A percentile compares a stretch with the other conserved stretches of the same genome.
These are phyloP conservation scores for Geotrichum siamense DNA, from an alignment of 1,139 yeast species.

Conservation along the genomic window DNA sequence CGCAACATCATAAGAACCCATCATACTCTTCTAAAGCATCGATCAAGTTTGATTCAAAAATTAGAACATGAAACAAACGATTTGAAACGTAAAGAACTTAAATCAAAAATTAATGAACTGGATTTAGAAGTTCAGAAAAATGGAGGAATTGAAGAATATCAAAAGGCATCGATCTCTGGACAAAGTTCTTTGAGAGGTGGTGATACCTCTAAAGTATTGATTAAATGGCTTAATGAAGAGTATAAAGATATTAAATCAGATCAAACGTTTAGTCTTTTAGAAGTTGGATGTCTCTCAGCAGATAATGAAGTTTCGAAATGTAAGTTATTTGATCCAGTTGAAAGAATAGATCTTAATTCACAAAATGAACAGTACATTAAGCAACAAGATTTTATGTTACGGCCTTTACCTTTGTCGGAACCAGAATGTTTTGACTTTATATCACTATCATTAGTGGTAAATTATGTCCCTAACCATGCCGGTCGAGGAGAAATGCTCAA, in stretches of 20 bases:
- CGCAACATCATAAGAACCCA: constrained; percentile 33
- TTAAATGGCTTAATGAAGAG: constrained; percentile 53
- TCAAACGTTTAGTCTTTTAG: constrained; percentile 45
- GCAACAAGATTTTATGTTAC: constrained; percentile 77
- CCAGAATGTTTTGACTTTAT: constrained; percentile 49
- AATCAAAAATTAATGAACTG: constrained; percentile 77
- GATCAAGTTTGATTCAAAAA: constrained; percentile 23
- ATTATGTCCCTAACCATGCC: constrained; percentile 70
- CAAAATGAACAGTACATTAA: constrained; percentile 57
- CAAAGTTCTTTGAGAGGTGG: constrained; percentile 77
- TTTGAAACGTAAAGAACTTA: constrained; percentile 38
- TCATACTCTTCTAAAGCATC: constrained; percentile 32
- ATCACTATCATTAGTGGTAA: constrained; percentile 79
- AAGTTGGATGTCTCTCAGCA: constrained; percentile 74
- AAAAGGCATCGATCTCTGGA: constrained; percentile 81
- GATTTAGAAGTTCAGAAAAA: constrained; percentile 17
- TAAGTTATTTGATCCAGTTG: constrained; percentile 35
- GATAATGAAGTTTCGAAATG: constrained; percentile 58
- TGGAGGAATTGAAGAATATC: constrained; percentile 56
- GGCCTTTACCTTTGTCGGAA: constrained; percentile 54
- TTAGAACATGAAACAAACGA: constrained; percentile 4
- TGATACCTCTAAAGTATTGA: constrained; percentile 71
- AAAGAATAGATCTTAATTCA: constrained; percentile 72
- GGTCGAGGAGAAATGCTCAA: constrained; percentile 72
- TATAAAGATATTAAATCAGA: constrained; percentile 10